Base-by-base conservation (phyloP, 2,329 filamentous ascomycete species). In the Aspergillus eucalypticola region DNA sequence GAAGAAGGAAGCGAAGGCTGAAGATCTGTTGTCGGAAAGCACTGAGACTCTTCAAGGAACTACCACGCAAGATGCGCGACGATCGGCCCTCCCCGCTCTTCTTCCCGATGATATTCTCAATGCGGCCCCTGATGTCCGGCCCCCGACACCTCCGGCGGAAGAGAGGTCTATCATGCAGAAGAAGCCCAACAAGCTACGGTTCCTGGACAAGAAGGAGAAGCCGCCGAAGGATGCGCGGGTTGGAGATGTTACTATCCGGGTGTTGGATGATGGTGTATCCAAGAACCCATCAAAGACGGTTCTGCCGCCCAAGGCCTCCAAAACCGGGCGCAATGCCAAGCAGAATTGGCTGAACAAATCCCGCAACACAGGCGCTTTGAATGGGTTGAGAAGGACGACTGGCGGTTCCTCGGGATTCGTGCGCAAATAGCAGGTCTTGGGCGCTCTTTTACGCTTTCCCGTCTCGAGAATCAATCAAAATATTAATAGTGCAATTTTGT, bases 21-120 rank as follows among this genome's bases (percentile, higher is more conserved):
- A 78, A 50, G 77, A 78, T 38, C 35, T 74, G 15, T 63, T 71
- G 38, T 79, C 77, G 17, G 77, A 78, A 62, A 79, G 76, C 62
- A 76, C 76, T 8, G 71, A 68, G 51, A 79, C 76, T 4, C 66
- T 79, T 8, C 76, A 76, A 62, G 76, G 74, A 38, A 75, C 71
- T 21, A 72, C 64, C 27, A 73, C 71, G 32, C 73, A 76, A 60
- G 74, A 76, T 55, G 59, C 72, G 63, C 68, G 73, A 67, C 70
- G 70, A 63, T 72, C 66, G 10, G 68, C 71, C n/a, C 75, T 84
- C 11, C 82, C 82, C 5, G 77, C 76, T 41, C 75, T 84, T 21
- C 78, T 85, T 35, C 83, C 83, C 5, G 78, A 80, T 54, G 80
- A 82, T 23, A 78, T 85, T 44, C 70, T 85, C 52, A 80, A 79